phyloP scores from a whole-genome alignment of 1,284 basidiomycete genomes.

The Tranzscheliella williamsii region DNA sequence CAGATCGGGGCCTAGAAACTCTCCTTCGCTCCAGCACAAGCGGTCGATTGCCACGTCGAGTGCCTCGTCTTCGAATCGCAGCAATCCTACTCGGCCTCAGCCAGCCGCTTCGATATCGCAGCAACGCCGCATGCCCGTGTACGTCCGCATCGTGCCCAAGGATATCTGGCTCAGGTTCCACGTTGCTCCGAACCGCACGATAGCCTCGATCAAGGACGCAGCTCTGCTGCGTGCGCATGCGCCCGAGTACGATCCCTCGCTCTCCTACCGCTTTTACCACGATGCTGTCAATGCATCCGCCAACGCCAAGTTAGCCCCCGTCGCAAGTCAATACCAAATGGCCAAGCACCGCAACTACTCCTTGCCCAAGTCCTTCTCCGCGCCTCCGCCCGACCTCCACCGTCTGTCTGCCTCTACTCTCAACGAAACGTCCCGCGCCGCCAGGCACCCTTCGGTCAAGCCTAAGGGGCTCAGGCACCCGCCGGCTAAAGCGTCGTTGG shows the following conservation, averaged over 20 bases:
- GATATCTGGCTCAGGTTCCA: conserved; percentile 48
- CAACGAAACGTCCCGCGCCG: not conserved
- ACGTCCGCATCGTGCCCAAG: conserved; percentile 48
- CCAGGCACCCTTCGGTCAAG: too few species aligned
- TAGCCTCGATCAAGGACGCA: conserved; percentile 40
- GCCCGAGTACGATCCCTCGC: conserved; percentile 32
- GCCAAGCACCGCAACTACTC: conserved; percentile 16
- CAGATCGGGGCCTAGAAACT: too few species aligned
- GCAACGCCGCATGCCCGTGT: conserved; percentile 1
- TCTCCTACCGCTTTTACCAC: conserved; percentile 31
- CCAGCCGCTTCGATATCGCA: not conserved
- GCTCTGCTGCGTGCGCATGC: conserved; percentile 21
- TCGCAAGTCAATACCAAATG: conserved; percentile 15
- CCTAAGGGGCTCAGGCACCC: too few species aligned
- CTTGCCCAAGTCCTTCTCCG: conserved; percentile 24
- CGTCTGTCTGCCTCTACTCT: not conserved
- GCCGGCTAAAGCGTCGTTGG: not conserved
- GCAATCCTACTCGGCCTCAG: not conserved
- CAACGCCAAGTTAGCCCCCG: conserved; percentile 19
- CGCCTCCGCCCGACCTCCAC: conserved; percentile 6
- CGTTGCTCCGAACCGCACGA: conserved; percentile 26
- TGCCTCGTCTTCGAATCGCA: conserved; percentile 7
- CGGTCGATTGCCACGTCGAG: conserved; percentile 10
- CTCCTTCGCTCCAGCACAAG: conserved; percentile 16
- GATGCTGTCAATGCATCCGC: conserved; percentile 28